Percentiles rank a stretch among this genome's conserved stretches.
Evolutionary conservation across 208 protist genomes (phyloP).

Genomic region (Leptomonas pyrrhocoris): DNA sequence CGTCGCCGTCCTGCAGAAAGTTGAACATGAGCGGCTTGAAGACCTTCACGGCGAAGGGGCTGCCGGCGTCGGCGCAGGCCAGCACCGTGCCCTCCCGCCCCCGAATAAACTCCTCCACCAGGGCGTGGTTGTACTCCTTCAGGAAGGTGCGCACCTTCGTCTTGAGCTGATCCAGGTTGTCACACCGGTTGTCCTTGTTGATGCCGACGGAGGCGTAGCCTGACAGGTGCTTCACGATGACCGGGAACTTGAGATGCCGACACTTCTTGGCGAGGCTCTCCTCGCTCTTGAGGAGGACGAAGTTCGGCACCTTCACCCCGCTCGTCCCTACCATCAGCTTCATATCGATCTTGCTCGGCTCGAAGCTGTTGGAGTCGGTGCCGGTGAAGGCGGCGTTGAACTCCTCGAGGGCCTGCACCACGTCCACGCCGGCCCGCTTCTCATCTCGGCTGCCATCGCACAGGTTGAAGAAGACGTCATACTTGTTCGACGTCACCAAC

Average conservation of each 20-base stretch:
- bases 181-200: slow-evolving; percentile 82
- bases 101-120: slow-evolving; percentile 90
- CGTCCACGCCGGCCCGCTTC: slow-evolving; percentile 82
- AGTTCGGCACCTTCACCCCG: slow-evolving; percentile 81
- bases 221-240: slow-evolving; percentile 91
- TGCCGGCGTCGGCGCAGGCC: slow-evolving; percentile 68
- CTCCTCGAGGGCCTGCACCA: slow-evolving; percentile 84
- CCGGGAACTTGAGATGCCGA: slow-evolving; percentile 81
- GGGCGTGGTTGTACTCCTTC: slow-evolving; percentile 79
- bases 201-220: slow-evolving; percentile 90
- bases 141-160: slow-evolving; percentile 69
- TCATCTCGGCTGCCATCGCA: slow-evolving; percentile 88
- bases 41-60: slow-evolving; percentile 78
- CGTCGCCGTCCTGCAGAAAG: slow-evolving; percentile 73
- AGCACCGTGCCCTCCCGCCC: slow-evolving; percentile 87
- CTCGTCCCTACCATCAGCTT: slow-evolving; percentile 83
- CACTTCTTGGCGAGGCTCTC: slow-evolving; percentile 84
- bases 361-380: slow-evolving; percentile 83
- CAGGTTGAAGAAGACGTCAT: slow-evolving; percentile 91
- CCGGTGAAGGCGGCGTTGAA: slow-evolving; percentile 90
- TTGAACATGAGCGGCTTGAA: slow-evolving; percentile 89
- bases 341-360: slow-evolving; percentile 91
- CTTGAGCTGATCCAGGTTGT: slow-evolving; percentile 79
- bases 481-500: slow-evolving; percentile 80
- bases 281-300: slow-evolving; percentile 73